Percentiles rank a stretch among this genome's conserved stretches.
These are phyloP conservation scores for Yamadazyma sp. DNA, from an alignment of 805 yeast genomes.

Conservation along the genomic window DNA sequence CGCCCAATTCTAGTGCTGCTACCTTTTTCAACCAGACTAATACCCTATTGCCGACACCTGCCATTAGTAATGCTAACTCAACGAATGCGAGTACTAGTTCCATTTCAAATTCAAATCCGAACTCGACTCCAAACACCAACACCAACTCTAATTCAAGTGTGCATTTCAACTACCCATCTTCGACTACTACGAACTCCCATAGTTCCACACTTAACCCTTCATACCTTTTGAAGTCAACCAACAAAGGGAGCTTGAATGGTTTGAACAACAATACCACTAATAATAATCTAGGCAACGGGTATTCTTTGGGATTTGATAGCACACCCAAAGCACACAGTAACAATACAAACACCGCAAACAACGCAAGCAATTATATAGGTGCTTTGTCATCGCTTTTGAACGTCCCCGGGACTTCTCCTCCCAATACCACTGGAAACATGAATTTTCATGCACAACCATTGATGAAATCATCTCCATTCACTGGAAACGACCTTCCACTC, in stretches of 20 bases:
- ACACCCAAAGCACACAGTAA: slow-evolving; percentile 1
- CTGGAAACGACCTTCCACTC: slow-evolving; percentile 4
- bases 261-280: neutral
- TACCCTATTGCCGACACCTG: neutral
- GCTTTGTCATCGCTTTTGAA: slow-evolving; percentile 7
- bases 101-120: neutral
- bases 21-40: neutral
- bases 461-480: slow-evolving; percentile 8
- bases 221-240: slow-evolving; percentile 20
- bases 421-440: neutral
- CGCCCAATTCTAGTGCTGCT: slow-evolving; percentile 19
- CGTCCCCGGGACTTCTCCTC: slow-evolving; percentile 7
- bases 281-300: slow-evolving; percentile 3
- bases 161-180: neutral
- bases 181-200: slow-evolving; percentile 2
- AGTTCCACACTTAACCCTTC: slow-evolving; percentile 27
- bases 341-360: slow-evolving; percentile 1
- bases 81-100: neutral
- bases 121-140: slow-evolving; percentile 2
- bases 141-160: slow-evolving; percentile 7
- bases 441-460: neutral
- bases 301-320: neutral
- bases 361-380: slow-evolving; percentile 2
- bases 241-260: neutral
- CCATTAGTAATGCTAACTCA: neutral